Evolutionary conservation across 129 eudicot genomes (phyloP), one percentile per base, ranked within the genome.

Genomic region (Arctium lappa): DNA sequence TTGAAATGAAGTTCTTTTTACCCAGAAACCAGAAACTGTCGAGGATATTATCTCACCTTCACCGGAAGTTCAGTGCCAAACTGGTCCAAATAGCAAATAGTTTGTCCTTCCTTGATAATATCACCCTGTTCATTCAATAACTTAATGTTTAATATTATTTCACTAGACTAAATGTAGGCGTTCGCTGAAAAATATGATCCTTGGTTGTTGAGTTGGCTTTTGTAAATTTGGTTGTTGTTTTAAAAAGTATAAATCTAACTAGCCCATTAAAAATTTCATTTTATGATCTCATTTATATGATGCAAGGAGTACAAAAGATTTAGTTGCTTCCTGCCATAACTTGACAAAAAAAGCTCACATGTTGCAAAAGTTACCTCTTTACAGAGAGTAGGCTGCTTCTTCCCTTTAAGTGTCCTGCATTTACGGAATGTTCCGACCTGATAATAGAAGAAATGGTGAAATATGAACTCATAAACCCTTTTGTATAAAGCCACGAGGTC

Each of bases 361-460:
- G 32, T 15, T 72, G 65, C 27, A 50, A 56, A 42, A 34, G 40
- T 15, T 90, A 95, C 99, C 97, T 91, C 91, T 78, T 93, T 88
- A 75, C 92, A 83, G 16, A 89, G 80, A 86, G 91, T 90, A 82
- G 93, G 97, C 65, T 80, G 95, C 86, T 85, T 89, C 86, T 87
- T 88, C 89, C 99, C 97, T 79, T 90, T 93, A 5, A 87, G 53
- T 56, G 90, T 92, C 80, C 91, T 89, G 82, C 92, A 88, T 81
- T 91, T 93, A 29, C 88, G 88, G 93, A 93, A 95, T 66, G 92
- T 85, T 80, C 99, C 99, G 37, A 95, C 99, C 99, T 95, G 82
- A 37, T 40, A 87, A 75, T 65, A 70, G 10, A n/a, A 70, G 15
- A 12, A 81, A 40, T 7, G 36, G 9, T 46, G n/a, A 18, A 73